Conservation (phyloP, 2,329 filamentous ascomycete genomes). For the Sporothrix inflata region DNA sequence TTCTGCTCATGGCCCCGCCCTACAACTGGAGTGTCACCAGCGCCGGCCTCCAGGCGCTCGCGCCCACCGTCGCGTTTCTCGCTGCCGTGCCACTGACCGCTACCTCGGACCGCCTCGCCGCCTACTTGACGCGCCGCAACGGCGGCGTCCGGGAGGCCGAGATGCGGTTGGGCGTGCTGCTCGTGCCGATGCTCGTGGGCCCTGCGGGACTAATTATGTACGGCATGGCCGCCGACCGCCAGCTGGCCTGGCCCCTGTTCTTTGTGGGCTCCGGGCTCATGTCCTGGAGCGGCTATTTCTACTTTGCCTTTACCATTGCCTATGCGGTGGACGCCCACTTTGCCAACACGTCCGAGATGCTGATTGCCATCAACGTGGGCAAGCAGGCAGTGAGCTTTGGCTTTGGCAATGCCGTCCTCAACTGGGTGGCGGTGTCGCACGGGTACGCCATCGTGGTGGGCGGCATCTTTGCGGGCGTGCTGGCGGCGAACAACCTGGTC, state of each 20-base stretch:
- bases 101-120: slow-evolving; percentile 48
- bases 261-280: slow-evolving; percentile 53
- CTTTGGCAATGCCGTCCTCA: slow-evolving; percentile 53
- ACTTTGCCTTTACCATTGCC: slow-evolving; percentile 61
- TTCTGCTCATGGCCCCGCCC: slow-evolving; percentile 49
- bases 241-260: slow-evolving; percentile 52
- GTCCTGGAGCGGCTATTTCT: slow-evolving; percentile 57
- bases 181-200: slow-evolving; percentile 45
- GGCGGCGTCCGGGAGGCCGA: slow-evolving; percentile 53
- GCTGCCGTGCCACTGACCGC: slow-evolving; percentile 51
- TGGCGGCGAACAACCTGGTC: slow-evolving; percentile 53
- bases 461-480: slow-evolving; percentile 53
- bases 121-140: slow-evolving; percentile 48
- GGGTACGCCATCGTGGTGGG: slow-evolving; percentile 56
- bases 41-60: slow-evolving; percentile 51
- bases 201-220: slow-evolving; percentile 50
- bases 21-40: slow-evolving; percentile 52
- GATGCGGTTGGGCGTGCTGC: slow-evolving; percentile 48
- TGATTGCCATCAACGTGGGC: slow-evolving; percentile 62
- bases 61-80: slow-evolving; percentile 42
- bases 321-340: slow-evolving; percentile 64
- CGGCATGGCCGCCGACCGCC: slow-evolving; percentile 43
- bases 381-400: slow-evolving; percentile 61
- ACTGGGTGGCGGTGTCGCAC: slow-evolving; percentile 50
- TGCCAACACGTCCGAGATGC: slow-evolving; percentile 63